These are phyloP conservation scores for Grosmannia huntii DNA, from an alignment of 2,329 filamentous ascomycete species.

Conservation along the genomic window DNA sequence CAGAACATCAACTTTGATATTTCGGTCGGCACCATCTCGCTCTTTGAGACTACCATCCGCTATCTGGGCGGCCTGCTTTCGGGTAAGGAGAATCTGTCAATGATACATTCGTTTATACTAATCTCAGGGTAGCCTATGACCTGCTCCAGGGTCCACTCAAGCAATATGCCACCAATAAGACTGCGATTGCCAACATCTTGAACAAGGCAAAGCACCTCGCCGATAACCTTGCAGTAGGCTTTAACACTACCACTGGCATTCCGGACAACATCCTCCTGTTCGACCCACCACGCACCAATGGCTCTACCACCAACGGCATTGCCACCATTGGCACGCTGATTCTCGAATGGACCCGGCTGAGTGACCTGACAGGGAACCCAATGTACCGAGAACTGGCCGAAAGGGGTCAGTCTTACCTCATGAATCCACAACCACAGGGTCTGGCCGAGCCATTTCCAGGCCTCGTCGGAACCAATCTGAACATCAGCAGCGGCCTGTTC, in stretches of 20 bases:
- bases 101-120: neutral
- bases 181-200: conserved; percentile 46
- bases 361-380: conserved; percentile 56
- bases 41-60: conserved; percentile 86
- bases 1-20: conserved; percentile 56
- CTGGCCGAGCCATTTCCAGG: conserved; percentile 63
- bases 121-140: conserved; percentile 41
- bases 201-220: conserved; percentile 56
- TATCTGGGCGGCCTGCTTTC: conserved; percentile 74
- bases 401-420: conserved; percentile 55
- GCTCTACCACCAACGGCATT: conserved; percentile 50
- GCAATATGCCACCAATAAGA: conserved; percentile 24
- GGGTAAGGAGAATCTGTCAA: conserved; percentile 29
- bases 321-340: conserved; percentile 68
- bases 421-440: conserved; percentile 45
- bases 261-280: conserved; percentile 59
- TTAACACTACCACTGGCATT: conserved; percentile 62
- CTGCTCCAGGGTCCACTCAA: conserved; percentile 56
- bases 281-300: conserved; percentile 33
- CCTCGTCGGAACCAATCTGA: conserved; percentile 55
- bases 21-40: conserved; percentile 49
- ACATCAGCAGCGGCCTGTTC: conserved; percentile 54
- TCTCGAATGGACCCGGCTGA: conserved; percentile 72
- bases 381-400: conserved; percentile 56
- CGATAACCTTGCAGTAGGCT: conserved; percentile 62